Evolutionary conservation across 192 early-diverging fungal genomes (phyloP).

Genomic region (Helicostylum pulchrum): DNA sequence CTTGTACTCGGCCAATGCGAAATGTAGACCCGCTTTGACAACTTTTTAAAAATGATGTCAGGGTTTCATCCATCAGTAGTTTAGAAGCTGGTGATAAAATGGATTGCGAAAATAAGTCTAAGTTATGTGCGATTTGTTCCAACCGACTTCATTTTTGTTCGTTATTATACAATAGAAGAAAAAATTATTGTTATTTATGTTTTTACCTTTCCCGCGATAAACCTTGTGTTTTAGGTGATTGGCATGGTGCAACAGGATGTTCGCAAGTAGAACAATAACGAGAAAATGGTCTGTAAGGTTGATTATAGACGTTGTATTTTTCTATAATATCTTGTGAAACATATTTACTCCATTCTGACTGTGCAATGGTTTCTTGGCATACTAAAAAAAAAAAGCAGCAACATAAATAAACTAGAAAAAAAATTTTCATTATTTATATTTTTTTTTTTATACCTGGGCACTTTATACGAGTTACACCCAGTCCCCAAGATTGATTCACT

Average conservation of each 20-base stretch:
- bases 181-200: too few relatives aligned
- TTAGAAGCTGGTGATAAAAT: background rate
- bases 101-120: conserved; percentile 5
- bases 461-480: conserved; percentile 50
- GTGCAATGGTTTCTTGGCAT: conserved; percentile 47
- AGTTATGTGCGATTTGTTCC: conserved; percentile 3
- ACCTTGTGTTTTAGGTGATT: conserved; percentile 12
- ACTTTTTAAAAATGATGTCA: conserved; percentile 3
- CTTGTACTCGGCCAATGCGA: conserved; percentile 22
- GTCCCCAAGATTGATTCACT: conserved; percentile 57
- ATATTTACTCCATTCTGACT: conserved; percentile 57
- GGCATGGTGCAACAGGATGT: conserved; percentile 36
- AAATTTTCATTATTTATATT: too few relatives aligned
- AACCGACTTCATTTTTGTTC: too few relatives aligned
- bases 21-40: conserved; percentile 15
- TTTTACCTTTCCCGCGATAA: conserved; percentile 23
- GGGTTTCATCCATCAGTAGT: background rate
- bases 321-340: conserved; percentile 43
- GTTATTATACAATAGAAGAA: too few relatives aligned
- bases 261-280: conserved; percentile 49
- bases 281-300: conserved; percentile 53
- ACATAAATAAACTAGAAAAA: too few relatives aligned
- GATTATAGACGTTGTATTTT: conserved; percentile 51
- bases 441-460: too few relatives aligned
- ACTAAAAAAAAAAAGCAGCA: too few relatives aligned